Base-by-base conservation (phyloP, 2,329 filamentous ascomycete genomes). In the Plenodomus biglobosus region DNA sequence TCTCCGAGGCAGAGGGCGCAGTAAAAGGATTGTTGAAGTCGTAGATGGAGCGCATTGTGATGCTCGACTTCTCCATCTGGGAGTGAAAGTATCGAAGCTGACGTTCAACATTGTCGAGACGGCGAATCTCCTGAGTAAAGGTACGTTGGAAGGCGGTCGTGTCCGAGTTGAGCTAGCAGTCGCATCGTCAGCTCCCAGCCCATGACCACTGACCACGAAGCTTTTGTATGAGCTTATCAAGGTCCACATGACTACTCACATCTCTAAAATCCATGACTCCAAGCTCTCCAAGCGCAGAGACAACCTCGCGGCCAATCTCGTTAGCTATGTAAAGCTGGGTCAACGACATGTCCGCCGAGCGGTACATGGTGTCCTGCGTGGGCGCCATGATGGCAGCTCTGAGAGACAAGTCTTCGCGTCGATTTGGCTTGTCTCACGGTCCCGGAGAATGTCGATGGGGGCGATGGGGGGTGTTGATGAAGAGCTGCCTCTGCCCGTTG, bases 341-440 rank as follows among this genome's bases (percentile, higher is more conserved):
- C 87, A 99, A 87, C 82, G 91, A 96, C 94, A 99, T 99, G 76
- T 96, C 90, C 89, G 91, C 90, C 73, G 94, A 99, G 83, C 95
- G 92, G 86, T 99, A 97, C 80, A 96, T 89, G 76, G 92, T 96
- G 78, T 97, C 91, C 78, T 90, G 79, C 44, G 73, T 67, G 47
- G 80, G 76, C 75, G 79, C 82, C 84, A 86, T 86, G 72, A 55
- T 72, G 72, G 66, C 68, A 56, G 62, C 55, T 61, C 55, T 53
- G 55, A 32, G 57, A 59, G 56, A 60, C 61, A 63, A 62, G 56
- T 52, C 50, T 51, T 58, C 52, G 44, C 38, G 40, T 27, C 46
- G 40, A 48, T 48, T 44, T 34, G 50, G 58, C 63, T 60, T 67
- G 58, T 64, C 59, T 60, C 51, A 48, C 50, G 53, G 54, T 51